Base-by-base conservation (phyloP, 768 basidiomycete genomes). In the Agaricus blazei region DNA sequence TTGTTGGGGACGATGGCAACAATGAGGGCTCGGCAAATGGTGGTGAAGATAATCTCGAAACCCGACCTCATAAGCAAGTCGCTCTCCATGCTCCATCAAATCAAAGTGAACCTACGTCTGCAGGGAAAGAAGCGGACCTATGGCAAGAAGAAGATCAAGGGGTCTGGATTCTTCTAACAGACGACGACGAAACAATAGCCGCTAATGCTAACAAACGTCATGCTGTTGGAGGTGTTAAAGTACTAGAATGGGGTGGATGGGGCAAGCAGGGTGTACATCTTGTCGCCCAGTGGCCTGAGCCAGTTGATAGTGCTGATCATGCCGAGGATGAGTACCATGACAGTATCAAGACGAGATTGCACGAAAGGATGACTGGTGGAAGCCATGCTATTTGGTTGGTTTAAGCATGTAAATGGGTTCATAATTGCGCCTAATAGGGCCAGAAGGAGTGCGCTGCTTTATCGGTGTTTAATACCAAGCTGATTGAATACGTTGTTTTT, bases 321-420 rank as follows among this genome's bases (percentile, higher is more conserved):
- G 46, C 6, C 29, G 27, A 47, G 1, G 46, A n/a, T 47, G 46
- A 28, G 46, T 12, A 64, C 9, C 26, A 40, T 2, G 38, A 42
- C 26, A 52, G 52, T 8, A 60, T 57, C 19, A 58, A 62, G n/a
- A 60, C 56, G 19, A 28, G 28, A 12, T 57, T 54, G 23, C 53
- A 54, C 8, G 65, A 66, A 46, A 54, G 57, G 19, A 58, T 78
- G 66, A 63, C 62, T 29, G 79, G 78, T 1, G 77, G 71, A 1
- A 81, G 79, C 55, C 79, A 81, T 68, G 79, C 79, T 6, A 68
- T 80, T 28, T 80, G 79, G 79, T 62, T 80, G 60, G 71, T 75
- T 62, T 78, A 56, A 68, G 34, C 7, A 34, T 34, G 34, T 2
- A 34, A 34, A 34, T 8, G 34, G 34, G 11, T 34, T 34, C 7